Base-by-base conservation (phyloP, 805 yeast genomes). In the Yarrowia divulgata region DNA sequence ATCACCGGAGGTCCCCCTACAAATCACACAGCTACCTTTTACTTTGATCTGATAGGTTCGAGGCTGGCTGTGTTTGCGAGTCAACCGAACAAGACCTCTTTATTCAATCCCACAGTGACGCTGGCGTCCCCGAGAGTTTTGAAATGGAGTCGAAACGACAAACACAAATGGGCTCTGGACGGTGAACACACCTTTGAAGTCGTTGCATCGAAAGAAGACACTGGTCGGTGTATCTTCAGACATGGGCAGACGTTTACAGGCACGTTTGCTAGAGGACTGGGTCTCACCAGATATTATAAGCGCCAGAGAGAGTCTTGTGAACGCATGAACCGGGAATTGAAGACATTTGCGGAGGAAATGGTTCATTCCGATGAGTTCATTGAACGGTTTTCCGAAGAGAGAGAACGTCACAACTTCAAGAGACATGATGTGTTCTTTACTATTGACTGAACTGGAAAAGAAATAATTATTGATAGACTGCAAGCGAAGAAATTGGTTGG, bases 281-380 rank as follows among this genome's bases (percentile, higher is more conserved):
- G 45, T 14, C 34, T 54, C 12, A 54, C 60, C 10, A 23, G 34
- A 6, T 54, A 54, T 19, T 54, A 54, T 18, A 19, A 23, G 5
- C 34, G 35, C 3, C 60, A 54, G 7, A 37, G 16, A 9, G 45
- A 39, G 35, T 54, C 45, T 2, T 54, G 23, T 5, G 60, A 54
- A n/a, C 32, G 29, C 2, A 39, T 54, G 60, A 54, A 54, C 19
- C 32, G 45, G 0, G 60, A 54, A 23, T 18, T 54, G 18, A 54
- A 54, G 16, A 12, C 19, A 8, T 54, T 18, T 35, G 60, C 60
- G 3, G 60, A 54, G n/a, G 18, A 54, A 16, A 54, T 54, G 60
- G 45, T 54, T 14, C 35, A 13, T 54, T 54, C 60, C 3, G 60
- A 54, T 6, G 60, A 54, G 45, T 54, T 54, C 14, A 39, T 54